Evolutionary conservation across 306 rosid species (phyloP).

Genomic region (Lathyrus tuberosus): DNA sequence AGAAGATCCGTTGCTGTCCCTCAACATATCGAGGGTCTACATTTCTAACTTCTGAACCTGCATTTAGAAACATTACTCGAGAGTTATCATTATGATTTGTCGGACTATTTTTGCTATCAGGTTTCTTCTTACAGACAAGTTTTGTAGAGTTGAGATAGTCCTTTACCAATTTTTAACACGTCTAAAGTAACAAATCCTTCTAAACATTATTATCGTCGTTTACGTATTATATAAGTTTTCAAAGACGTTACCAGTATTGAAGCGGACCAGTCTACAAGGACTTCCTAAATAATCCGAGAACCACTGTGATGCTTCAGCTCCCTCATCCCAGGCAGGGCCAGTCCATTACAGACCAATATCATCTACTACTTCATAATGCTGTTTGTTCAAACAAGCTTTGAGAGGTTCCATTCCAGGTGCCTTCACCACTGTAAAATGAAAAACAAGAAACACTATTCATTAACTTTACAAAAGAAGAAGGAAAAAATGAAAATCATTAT

Average conservation of each 20-base stretch:
- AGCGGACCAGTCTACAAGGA: conserved; percentile 75
- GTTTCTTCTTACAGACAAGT: no score
- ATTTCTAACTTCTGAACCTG: conserved; percentile 73
- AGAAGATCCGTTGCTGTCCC: conserved; percentile 57
- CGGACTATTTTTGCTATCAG: no score
- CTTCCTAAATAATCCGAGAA: conserved; percentile 74
- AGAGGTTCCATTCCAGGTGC: conserved; percentile 92
- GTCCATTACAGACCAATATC: conserved; percentile 84
- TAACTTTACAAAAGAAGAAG: conserved; percentile 4
- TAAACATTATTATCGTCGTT: not conserved
- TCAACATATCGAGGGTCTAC: conserved; percentile 69
- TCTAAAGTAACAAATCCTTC: conserved; percentile 7
- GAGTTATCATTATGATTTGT: not conserved
- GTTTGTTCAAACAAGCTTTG: conserved; percentile 60
- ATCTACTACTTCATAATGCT: conserved; percentile 43
- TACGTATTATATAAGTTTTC: conserved; percentile 12
- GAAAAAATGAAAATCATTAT: conserved; percentile 10
- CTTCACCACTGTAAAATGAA: conserved; percentile 62
- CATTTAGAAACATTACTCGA: conserved; percentile 42
- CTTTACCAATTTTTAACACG: conserved; percentile 12
- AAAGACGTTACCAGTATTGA: conserved; percentile 61
- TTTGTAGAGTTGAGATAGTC: not conserved
- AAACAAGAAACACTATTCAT: conserved; percentile 16
- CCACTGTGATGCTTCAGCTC: conserved; percentile 78
- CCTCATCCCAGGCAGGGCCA: conserved; percentile 91